A percentile compares a stretch with the other conserved stretches of the same genome.
Evolutionary conservation across 257 asterid genomes (phyloP).

Genomic region (Solanum etuberosum): DNA sequence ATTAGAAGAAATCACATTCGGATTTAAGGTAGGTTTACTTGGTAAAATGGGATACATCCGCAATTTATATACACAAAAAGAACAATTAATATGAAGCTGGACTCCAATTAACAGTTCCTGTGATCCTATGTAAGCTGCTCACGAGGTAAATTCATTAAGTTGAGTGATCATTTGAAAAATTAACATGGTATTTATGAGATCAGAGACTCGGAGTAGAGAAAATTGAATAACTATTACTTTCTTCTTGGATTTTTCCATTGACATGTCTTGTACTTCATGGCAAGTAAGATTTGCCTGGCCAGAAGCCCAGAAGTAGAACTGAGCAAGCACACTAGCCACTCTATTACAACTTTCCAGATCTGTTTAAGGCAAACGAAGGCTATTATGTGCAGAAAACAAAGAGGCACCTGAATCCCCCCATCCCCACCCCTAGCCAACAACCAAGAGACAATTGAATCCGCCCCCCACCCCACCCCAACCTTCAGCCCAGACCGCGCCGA

Average conservation of each 20-base stretch:
- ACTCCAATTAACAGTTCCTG: not conserved
- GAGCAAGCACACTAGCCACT: not conserved
- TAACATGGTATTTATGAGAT: not conserved
- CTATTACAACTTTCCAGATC: not conserved
- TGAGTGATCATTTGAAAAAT: not conserved
- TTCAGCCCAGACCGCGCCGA: not conserved
- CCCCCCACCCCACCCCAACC: too few relatives aligned
- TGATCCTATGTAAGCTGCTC: not conserved
- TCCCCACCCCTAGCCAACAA: not conserved
- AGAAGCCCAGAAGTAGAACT: not conserved
- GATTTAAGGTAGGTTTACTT: too few relatives aligned
- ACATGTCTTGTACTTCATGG: not conserved
- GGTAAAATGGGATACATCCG: not conserved
- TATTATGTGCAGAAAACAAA: not conserved
- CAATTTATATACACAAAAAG: not conserved
- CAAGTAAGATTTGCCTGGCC: not conserved
- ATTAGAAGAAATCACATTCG: too few relatives aligned
- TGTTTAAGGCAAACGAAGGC: not conserved
- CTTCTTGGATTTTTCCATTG: not conserved
- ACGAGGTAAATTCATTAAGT: not conserved
- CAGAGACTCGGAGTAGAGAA: not conserved
- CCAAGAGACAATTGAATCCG: not conserved
- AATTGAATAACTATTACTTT: not conserved
- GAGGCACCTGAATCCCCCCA: not conserved
- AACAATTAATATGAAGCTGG: not conserved